Evolutionary conservation across 768 basidiomycete species (phyloP), one percentile per base, ranked within the genome.

Genomic region (Rhizopogon vinicolor): DNA sequence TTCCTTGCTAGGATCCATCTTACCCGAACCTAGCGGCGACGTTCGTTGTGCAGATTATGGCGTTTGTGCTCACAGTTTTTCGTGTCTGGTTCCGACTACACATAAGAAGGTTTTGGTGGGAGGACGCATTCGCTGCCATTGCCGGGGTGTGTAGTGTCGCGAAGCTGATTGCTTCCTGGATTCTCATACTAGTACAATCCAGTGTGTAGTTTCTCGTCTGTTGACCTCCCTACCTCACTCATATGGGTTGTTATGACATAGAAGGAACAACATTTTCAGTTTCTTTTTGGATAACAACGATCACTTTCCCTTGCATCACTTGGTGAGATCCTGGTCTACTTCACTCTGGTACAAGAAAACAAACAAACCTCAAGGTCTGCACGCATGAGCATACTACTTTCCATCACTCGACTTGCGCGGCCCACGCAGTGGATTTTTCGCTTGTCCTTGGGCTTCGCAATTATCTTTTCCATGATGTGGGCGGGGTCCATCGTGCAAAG

Each of bases 31-130:
- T 16, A 41, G 39, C 41, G n/a, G 22, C 19, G 18, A n/a, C 16
- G 3, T 61, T 65, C 14, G 33, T 65, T 41, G 46, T 70, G 10
- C 61, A 70, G 31, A 60, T 5, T 1, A 31, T 60, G 2, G 62
- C 58, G 18, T 9, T 69, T 3, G 45, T 53, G 22, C 43, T 63
- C 8, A 69, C 68, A 16, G 55, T 56, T 2, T 67, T 70, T 50
- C 61, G 65, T 44, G 62, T 70, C 18, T 68, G 57, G 57, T 65
- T 67, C 48, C 61, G 65, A 44, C 52, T 61, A 44, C 41, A 56
- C 25, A 58, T 61, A 22, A 55, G 56, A 46, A 60, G 60, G 10
- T 54, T 67, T n/a, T 63, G 67, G 69, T 70, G 59, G 63, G 67
- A 69, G 39, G 69, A 69, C 41, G 50, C 68, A 14, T 67, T 58